Evolutionary conservation across 352 stramenopile genomes (phyloP).

Genomic region (Phytopythium chamaehyphon): DNA sequence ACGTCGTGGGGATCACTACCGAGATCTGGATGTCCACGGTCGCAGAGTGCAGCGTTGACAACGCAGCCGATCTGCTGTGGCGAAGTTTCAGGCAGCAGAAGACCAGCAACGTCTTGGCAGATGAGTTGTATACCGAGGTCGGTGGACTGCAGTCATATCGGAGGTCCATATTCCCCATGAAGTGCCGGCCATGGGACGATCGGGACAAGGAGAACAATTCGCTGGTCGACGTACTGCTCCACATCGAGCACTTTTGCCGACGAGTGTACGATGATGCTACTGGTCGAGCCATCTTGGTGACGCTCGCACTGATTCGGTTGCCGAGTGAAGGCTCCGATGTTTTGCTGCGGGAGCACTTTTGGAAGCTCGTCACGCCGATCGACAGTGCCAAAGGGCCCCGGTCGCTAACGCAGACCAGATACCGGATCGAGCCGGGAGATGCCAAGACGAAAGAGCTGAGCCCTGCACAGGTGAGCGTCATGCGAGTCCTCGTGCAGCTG

Average conservation of each 20-base stretch:
- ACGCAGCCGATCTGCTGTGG: neutral
- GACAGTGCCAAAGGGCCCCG: neutral
- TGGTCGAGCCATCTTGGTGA: neutral
- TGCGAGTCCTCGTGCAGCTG: neutral
- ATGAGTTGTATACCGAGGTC: neutral
- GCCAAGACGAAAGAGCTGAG: neutral
- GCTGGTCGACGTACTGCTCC: neutral
- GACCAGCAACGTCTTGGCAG: neutral
- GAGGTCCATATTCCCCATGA: neutral
- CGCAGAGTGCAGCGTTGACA: neutral
- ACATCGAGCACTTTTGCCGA: neutral
- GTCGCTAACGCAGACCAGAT: neutral
- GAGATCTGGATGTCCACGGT: conserved; percentile 1
- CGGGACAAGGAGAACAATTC: neutral
- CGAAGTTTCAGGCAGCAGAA: neutral
- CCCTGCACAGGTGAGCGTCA: neutral
- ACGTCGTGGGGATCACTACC: too few relatives aligned
- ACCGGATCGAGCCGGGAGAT: neutral
- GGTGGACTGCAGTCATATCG: neutral
- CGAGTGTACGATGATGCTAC: neutral
- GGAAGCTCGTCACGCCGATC: conserved; percentile 1
- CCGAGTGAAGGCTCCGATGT: too few relatives aligned
- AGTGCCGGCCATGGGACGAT: neutral
- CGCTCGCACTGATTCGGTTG: neutral
- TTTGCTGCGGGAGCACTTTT: neutral